Evolutionary conservation across 2,329 filamentous ascomycete species (phyloP).

Genomic region (Zelopaecilomyces penicillatus): DNA sequence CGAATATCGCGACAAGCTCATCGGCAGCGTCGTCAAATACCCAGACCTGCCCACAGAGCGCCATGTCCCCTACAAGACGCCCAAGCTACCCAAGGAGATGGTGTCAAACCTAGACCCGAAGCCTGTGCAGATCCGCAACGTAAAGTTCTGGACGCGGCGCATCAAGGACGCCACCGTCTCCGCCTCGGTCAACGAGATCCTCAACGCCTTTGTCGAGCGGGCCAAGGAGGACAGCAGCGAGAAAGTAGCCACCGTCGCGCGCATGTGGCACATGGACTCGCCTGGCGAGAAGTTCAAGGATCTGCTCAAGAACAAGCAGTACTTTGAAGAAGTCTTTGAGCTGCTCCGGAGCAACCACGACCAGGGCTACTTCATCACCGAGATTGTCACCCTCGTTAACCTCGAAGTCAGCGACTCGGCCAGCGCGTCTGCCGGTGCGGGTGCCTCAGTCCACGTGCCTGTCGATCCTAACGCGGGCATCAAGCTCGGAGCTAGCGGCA

Average conservation of each 20-base stretch:
- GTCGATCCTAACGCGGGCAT: slow-evolving; percentile 14
- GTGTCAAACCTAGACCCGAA: slow-evolving; percentile 19
- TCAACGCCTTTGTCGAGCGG: slow-evolving; percentile 18
- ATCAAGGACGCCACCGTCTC: slow-evolving; percentile 17
- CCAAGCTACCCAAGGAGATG: slow-evolving; percentile 15
- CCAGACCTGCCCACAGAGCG: slow-evolving; percentile 18
- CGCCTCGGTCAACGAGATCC: slow-evolving; percentile 17
- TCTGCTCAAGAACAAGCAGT: slow-evolving; percentile 16
- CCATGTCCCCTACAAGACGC: slow-evolving; percentile 16
- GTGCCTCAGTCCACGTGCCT: slow-evolving; percentile 12
- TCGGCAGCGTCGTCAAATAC: slow-evolving; percentile 22
- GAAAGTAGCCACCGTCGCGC: slow-evolving; percentile 17
- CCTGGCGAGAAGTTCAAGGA: slow-evolving; percentile 22
- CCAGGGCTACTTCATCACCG: slow-evolving; percentile 20
- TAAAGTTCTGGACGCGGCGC: slow-evolving; percentile 19
- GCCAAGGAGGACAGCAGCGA: slow-evolving; percentile 13
- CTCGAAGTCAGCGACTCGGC: slow-evolving; percentile 14
- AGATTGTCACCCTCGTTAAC: slow-evolving; percentile 19
- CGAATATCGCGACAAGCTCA: slow-evolving; percentile 21
- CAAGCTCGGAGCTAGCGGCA: slow-evolving; percentile 12
- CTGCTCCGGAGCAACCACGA: slow-evolving; percentile 16
- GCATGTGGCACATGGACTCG: slow-evolving; percentile 23
- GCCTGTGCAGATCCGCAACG: slow-evolving; percentile 19
- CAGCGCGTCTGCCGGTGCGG: slow-evolving; percentile 8
- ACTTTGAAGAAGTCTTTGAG: slow-evolving; percentile 20